These are phyloP conservation scores for Thraustotheca clavata DNA, from an alignment of 352 stramenopile genomes.

Conservation along the genomic window DNA sequence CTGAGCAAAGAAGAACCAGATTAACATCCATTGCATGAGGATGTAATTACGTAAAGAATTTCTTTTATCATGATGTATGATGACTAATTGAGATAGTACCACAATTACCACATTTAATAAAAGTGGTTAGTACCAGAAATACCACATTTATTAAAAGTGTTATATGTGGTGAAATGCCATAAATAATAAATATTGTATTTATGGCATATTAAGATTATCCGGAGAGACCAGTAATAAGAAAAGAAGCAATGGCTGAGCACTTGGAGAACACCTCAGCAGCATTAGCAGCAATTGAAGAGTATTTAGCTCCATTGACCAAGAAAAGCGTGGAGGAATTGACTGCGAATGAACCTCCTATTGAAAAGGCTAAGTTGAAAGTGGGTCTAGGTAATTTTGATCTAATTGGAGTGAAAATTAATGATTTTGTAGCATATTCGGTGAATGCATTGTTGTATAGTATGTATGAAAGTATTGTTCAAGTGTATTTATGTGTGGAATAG, in stretches of 20 bases:
- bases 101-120: too few species aligned
- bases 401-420: neutral
- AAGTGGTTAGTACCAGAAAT: too few species aligned
- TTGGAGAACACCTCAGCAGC: conserved; percentile 3
- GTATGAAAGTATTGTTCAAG: neutral
- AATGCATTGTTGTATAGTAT: conserved; percentile 69
- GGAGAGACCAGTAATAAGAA: neutral
- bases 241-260: conserved; percentile 1
- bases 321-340: conserved; percentile 8
- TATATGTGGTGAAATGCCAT: too few species aligned
- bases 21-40: too few species aligned
- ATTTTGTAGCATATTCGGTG: conserved; percentile 64
- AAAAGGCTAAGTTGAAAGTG: conserved; percentile 79
- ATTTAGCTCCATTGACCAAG: conserved; percentile 6
- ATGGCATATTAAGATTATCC: neutral
- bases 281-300: conserved; percentile 17
- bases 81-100: too few species aligned
- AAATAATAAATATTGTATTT: too few species aligned
- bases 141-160: too few species aligned
- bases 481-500: conserved; percentile 11
- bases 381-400: conserved; percentile 58
- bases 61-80: too few species aligned
- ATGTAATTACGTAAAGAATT: too few species aligned
- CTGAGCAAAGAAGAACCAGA: too few species aligned
- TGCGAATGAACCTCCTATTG: conserved; percentile 24